A percentile compares a stretch with the other conserved stretches of the same genome.
Evolutionary conservation across 1,284 basidiomycete genomes (phyloP).

Genomic region (Malassezia brasiliensis): DNA sequence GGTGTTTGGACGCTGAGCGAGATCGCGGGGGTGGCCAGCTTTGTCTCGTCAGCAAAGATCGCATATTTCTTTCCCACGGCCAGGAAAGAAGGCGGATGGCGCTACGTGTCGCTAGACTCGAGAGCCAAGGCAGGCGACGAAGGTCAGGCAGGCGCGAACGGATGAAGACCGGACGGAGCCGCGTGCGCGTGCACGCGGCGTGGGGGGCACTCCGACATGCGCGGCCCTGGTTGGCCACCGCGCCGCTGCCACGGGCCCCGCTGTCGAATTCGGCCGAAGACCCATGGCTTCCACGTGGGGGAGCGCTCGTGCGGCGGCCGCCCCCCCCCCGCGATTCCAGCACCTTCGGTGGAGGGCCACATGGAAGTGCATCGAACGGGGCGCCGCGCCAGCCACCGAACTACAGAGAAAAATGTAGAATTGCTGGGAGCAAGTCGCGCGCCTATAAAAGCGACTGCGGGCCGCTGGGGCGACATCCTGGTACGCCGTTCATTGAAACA

Average conservation of each 20-base stretch:
- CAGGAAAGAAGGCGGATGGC: not conserved
- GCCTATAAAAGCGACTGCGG: slow-evolving; percentile 11
- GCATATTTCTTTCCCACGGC: slow-evolving; percentile 9
- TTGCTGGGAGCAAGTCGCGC: not conserved
- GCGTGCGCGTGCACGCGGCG: not conserved
- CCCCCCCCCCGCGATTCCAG: slow-evolving; percentile 1
- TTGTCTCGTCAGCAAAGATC: slow-evolving; percentile 1
- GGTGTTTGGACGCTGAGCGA: not conserved
- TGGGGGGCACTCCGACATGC: not conserved
- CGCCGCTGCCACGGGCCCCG: too few species aligned
- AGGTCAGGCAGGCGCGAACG: not conserved
- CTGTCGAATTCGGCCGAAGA: not conserved
- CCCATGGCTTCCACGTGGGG: too few species aligned
- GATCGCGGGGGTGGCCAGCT: slow-evolving; percentile 5
- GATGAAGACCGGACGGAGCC: not conserved
- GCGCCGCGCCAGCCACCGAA: not conserved
- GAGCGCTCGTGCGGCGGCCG: too few species aligned
- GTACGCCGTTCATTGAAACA: slow-evolving; percentile 5
- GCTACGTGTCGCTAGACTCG: not conserved
- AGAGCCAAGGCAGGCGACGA: too few species aligned
- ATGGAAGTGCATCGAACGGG: slow-evolving; percentile 14
- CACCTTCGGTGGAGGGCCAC: slow-evolving; percentile 16
- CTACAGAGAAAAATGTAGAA: slow-evolving; percentile 7
- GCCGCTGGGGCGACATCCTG: too few species aligned
- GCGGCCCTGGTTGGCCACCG: too few species aligned